phyloP scores from a whole-genome alignment of 208 protist genomes.

The Endotrypanum monterogeii region DNA sequence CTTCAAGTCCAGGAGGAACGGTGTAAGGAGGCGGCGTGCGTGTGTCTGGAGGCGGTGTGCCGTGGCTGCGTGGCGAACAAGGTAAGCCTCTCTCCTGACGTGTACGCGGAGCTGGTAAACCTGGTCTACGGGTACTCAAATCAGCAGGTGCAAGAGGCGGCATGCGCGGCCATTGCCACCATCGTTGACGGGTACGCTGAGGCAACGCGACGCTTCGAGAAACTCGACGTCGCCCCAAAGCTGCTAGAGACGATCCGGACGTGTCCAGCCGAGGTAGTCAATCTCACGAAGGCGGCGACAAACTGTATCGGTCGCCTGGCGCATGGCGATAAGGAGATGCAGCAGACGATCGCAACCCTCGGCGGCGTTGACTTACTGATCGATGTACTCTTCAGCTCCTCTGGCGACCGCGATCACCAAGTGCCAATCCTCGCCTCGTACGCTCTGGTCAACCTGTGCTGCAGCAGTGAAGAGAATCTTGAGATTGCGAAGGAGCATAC shows the following conservation, averaged over 20 bases:
- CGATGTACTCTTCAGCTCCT: constrained; percentile 85
- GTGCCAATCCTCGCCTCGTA: constrained; percentile 90
- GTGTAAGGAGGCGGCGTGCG: constrained; percentile 89
- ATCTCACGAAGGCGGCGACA: constrained; percentile 85
- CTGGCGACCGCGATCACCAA: constrained; percentile 87
- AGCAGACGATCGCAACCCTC: constrained; percentile 71
- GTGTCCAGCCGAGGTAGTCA: constrained; percentile 85
- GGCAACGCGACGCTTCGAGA: constrained; percentile 60
- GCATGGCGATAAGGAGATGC: constrained; percentile 81
- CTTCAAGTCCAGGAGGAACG: constrained; percentile 88
- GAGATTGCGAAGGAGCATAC: constrained; percentile 66
- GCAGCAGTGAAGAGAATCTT: constrained; percentile 81
- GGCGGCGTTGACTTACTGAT: constrained; percentile 86
- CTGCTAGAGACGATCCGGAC: constrained; percentile 86
- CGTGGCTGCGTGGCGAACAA: constrained; percentile 79
- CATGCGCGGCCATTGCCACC: constrained; percentile 81
- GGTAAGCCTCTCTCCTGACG: constrained; percentile 43
- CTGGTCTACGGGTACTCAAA: constrained; percentile 90
- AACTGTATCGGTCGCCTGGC: constrained; percentile 89
- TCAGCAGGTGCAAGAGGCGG: constrained; percentile 91
- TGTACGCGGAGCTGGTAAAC: constrained; percentile 75
- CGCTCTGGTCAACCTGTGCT: constrained; percentile 90
- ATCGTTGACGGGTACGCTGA: constrained; percentile 79
- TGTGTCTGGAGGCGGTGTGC: constrained; percentile 85
- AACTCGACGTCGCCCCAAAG: constrained; percentile 81